A percentile compares a stretch with the other conserved stretches of the same genome.
phyloP scores from a whole-genome alignment of 257 asterid genomes.

The Lantana camara region DNA sequence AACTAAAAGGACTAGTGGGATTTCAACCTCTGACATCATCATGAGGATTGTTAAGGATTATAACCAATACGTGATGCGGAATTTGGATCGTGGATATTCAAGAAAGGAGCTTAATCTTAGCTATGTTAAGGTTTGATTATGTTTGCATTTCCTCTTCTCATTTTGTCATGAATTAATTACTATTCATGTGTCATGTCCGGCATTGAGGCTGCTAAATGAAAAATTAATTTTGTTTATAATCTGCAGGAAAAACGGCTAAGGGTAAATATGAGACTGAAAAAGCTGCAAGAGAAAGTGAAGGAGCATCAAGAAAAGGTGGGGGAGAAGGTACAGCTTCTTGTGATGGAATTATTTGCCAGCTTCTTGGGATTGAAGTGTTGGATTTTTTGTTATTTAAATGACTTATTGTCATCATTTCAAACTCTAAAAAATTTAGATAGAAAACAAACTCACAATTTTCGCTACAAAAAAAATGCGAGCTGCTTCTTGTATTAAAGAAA shows the following conservation, averaged over 20 bases:
- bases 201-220: no score
- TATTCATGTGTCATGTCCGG: not conserved
- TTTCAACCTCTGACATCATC: conserved; percentile 76
- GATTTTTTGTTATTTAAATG: not conserved
- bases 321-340: conserved; percentile 55
- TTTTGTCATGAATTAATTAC: conserved; percentile 18
- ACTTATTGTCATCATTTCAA: not conserved
- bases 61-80: conserved; percentile 79
- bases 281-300: conserved; percentile 75
- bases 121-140: conserved; percentile 59
- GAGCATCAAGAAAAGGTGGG: conserved; percentile 85
- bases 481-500: not conserved
- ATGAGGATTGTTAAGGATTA: conserved; percentile 83
- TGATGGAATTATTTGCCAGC: conserved; percentile 6
- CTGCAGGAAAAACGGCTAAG: conserved; percentile 67
- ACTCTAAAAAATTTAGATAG: not conserved
- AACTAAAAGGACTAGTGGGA: conserved; percentile 71
- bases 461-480: not conserved
- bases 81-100: conserved; percentile 77
- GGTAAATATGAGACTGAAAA: conserved; percentile 69
- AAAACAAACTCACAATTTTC: not conserved
- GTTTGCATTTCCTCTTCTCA: conserved; percentile 1
- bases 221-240: conserved; percentile 22
- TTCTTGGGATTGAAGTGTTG: not conserved
- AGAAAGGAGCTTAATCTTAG: conserved; percentile 74